phyloP scores from a whole-genome alignment of 2,329 filamentous ascomycete species.

The Westerdykella aurantiaca region DNA sequence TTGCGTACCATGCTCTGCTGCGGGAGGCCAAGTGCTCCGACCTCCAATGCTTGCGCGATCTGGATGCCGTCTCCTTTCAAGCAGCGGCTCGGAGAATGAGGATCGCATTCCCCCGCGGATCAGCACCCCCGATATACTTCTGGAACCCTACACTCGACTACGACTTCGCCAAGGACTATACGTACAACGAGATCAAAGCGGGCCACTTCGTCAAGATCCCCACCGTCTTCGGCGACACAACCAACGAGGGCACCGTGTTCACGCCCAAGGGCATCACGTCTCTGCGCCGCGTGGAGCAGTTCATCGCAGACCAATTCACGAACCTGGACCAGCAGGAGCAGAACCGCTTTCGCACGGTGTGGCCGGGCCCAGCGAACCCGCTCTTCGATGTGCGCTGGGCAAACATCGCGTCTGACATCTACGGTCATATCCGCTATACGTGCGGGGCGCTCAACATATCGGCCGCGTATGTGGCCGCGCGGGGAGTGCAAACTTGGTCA shows the following conservation, averaged over 20 bases:
- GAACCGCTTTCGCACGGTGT: slow-evolving; percentile 13
- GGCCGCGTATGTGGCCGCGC: slow-evolving; percentile 23
- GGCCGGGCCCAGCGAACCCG: slow-evolving; percentile 27
- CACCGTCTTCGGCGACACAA: slow-evolving; percentile 42
- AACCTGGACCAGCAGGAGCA: slow-evolving; percentile 23
- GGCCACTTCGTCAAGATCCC: slow-evolving; percentile 39
- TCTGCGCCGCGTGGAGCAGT: slow-evolving; percentile 29
- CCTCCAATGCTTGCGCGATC: slow-evolving; percentile 35
- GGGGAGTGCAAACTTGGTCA: slow-evolving; percentile 36
- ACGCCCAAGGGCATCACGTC: slow-evolving; percentile 34
- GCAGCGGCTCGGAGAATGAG: slow-evolving; percentile 31
- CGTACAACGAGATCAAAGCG: slow-evolving; percentile 32
- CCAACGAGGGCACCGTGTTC: slow-evolving; percentile 41
- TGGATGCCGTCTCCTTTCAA: slow-evolving; percentile 37
- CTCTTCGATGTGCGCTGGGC: slow-evolving; percentile 21
- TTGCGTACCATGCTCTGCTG: slow-evolving; percentile 38
- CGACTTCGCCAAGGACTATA: slow-evolving; percentile 38
- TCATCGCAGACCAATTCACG: slow-evolving; percentile 38
- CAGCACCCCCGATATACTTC: slow-evolving; percentile 33
- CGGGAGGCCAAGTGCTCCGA: slow-evolving; percentile 32
- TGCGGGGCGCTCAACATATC: slow-evolving; percentile 44
- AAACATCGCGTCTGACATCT: slow-evolving; percentile 36
- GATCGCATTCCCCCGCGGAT: slow-evolving; percentile 35
- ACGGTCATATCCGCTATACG: slow-evolving; percentile 48
- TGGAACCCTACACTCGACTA: slow-evolving; percentile 42